Evolutionary conservation across 306 rosid species (phyloP).

Genomic region (Arachis stenosperma): DNA sequence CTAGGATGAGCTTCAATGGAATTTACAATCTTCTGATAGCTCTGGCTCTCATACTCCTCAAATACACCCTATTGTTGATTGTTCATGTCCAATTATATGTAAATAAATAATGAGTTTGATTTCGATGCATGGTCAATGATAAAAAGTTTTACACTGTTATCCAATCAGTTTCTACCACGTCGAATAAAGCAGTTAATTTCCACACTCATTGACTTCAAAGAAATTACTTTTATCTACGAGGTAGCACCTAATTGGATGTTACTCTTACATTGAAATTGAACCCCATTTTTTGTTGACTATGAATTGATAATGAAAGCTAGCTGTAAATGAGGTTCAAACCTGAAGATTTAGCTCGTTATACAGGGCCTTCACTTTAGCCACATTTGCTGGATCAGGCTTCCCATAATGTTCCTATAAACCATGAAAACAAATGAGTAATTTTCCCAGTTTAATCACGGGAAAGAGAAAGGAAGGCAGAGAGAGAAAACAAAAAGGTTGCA

Average conservation of each 20-base stretch:
- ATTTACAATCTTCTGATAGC: conserved; percentile 62
- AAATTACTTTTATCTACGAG: too few relatives aligned
- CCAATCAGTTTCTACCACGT: too few relatives aligned
- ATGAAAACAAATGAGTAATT: conserved; percentile 20
- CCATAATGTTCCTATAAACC: conserved; percentile 78
- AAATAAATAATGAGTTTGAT: conserved; percentile 17
- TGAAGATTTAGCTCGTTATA: conserved; percentile 74
- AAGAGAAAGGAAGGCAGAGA: not conserved
- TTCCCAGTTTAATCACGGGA: conserved; percentile 25
- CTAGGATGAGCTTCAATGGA: conserved; percentile 83
- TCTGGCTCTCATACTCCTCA: conserved; percentile 70
- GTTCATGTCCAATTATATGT: conserved; percentile 11
- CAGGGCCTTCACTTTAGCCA: conserved; percentile 72
- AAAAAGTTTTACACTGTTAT: too few relatives aligned
- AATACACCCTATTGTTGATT: conserved; percentile 57
- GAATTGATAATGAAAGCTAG: not conserved
- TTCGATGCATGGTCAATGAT: too few relatives aligned
- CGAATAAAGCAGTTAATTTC: too few relatives aligned
- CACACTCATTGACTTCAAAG: too few relatives aligned
- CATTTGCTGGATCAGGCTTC: conserved; percentile 62
- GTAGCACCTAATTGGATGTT: too few relatives aligned
- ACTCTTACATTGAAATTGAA: too few relatives aligned
- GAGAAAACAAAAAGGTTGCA: not conserved
- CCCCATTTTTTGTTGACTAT: not conserved
- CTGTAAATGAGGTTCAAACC: conserved; percentile 51